Conservation (phyloP, 2,329 filamentous ascomycete genomes). For the Beauveria scarabaeidicola region DNA sequence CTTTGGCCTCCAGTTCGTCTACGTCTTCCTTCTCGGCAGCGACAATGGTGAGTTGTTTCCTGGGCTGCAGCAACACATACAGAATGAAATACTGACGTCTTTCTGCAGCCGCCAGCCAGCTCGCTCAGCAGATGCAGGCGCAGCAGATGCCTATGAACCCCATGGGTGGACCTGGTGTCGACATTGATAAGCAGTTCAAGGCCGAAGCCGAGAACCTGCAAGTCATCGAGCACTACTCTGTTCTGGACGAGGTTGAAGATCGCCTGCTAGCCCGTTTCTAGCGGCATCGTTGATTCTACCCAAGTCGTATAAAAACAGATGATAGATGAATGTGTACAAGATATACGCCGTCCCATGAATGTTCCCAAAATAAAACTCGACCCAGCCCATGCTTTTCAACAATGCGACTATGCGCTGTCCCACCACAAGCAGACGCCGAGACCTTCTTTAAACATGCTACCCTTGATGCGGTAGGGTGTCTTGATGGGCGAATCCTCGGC, state of each 20-base stretch:
- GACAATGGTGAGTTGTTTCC: constrained; percentile 68
- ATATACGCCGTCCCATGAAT: constrained; percentile 12
- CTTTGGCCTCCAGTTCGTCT: constrained; percentile 92
- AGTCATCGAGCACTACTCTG: constrained; percentile 87
- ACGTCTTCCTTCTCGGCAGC: constrained; percentile 91
- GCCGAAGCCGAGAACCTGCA: constrained; percentile 92
- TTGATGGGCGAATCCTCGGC: constrained; percentile 53
- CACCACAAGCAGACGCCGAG: constrained; percentile 58
- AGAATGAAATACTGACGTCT: constrained; percentile 12
- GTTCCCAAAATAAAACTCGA: constrained; percentile 1
- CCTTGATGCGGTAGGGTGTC: constrained; percentile 63
- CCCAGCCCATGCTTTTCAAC: constrained; percentile 4
- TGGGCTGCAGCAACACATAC: neutral
- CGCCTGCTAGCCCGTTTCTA: constrained; percentile 57
- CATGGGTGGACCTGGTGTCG: constrained; percentile 85
- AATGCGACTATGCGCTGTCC: constrained; percentile 30
- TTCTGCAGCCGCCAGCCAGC: constrained; percentile 71
- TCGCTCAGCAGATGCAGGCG: constrained; percentile 79
- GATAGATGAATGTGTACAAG: constrained; percentile 19
- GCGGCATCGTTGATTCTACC: constrained; percentile 15
- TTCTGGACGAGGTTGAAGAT: constrained; percentile 80
- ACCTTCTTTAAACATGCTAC: constrained; percentile 54
- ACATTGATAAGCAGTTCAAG: constrained; percentile 91
- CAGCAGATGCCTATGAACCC: constrained; percentile 39
- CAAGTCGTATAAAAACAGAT: constrained; percentile 17